These are phyloP conservation scores for Wickerhamiella cacticola DNA, from an alignment of 805 yeast genomes.

Conservation along the genomic window DNA sequence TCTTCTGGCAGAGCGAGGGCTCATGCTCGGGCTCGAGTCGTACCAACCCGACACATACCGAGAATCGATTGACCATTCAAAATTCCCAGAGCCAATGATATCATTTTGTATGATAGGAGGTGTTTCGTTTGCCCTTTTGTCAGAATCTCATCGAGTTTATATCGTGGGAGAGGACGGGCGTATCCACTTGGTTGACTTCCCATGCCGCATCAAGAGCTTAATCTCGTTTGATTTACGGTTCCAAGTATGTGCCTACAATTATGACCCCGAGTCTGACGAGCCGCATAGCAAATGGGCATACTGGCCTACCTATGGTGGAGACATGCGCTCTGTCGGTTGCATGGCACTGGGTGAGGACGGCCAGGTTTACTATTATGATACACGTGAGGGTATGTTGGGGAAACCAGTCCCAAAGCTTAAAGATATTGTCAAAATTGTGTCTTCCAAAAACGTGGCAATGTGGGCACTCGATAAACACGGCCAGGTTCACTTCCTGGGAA, in stretches of 20 bases:
- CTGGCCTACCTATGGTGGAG: background rate
- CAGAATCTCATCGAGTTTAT: background rate
- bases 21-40: background rate
- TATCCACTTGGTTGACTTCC: background rate
- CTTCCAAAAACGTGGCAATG: background rate
- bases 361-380: background rate
- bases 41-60: background rate
- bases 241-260: too few species aligned
- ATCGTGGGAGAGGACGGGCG: background rate
- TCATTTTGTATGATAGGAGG: background rate
- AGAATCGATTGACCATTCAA: background rate
- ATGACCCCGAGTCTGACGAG: too few species aligned
- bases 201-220: background rate
- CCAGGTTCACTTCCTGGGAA: background rate
- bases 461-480: slow-evolving; percentile 3
- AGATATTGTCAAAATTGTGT: background rate
- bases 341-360: slow-evolving; percentile 1
- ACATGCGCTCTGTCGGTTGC: background rate
- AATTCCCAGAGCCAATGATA: background rate
- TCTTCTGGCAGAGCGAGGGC: background rate
- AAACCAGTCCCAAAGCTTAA: background rate
- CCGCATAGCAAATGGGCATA: too few species aligned
- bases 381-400: background rate
- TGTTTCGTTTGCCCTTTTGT: background rate
- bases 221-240: background rate